These are phyloP conservation scores for Neurospora sp. DNA, from an alignment of 495 filamentous ascomycete genomes.

Conservation along the genomic window DNA sequence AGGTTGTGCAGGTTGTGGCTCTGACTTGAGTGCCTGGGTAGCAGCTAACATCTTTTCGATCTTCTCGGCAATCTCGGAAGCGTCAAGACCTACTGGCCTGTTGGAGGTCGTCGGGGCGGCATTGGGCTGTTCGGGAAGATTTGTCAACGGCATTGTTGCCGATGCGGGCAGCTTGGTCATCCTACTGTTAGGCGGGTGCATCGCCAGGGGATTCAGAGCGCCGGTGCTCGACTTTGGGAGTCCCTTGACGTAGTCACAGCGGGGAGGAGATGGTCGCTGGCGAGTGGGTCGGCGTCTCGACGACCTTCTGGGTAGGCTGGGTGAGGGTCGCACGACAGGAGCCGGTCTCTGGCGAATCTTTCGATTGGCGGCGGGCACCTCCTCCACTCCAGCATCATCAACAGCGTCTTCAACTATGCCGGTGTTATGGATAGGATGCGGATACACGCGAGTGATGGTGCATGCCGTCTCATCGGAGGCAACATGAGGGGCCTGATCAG, in stretches of 20 bases:
- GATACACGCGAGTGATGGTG: not conserved
- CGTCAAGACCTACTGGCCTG: not conserved
- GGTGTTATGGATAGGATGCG: not conserved
- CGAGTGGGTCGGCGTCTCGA: not conserved
- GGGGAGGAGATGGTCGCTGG: not conserved
- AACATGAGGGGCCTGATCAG: not conserved
- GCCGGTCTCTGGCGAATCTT: not conserved
- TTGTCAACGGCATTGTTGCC: conserved; percentile 4
- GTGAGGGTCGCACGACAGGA: conserved; percentile 1
- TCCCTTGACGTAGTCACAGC: not conserved
- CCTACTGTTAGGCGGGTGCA: conserved; percentile 5
- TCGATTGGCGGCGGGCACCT: not conserved
- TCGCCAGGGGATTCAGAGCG: conserved; percentile 5
- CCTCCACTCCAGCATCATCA: not conserved
- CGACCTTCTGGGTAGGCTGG: not conserved
- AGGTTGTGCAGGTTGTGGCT: not conserved
- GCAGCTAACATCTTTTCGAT: conserved; percentile 22
- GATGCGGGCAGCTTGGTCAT: conserved; percentile 3
- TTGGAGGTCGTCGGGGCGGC: not conserved
- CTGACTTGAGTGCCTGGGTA: conserved; percentile 1
- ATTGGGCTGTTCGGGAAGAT: not conserved
- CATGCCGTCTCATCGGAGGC: not conserved
- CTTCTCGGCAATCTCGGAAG: conserved; percentile 12
- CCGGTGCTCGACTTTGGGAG: conserved; percentile 4
- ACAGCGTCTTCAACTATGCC: not conserved